Evolutionary conservation across 176 grass and related monocot genomes (phyloP).

Genomic region (Eragrostis curvula): DNA sequence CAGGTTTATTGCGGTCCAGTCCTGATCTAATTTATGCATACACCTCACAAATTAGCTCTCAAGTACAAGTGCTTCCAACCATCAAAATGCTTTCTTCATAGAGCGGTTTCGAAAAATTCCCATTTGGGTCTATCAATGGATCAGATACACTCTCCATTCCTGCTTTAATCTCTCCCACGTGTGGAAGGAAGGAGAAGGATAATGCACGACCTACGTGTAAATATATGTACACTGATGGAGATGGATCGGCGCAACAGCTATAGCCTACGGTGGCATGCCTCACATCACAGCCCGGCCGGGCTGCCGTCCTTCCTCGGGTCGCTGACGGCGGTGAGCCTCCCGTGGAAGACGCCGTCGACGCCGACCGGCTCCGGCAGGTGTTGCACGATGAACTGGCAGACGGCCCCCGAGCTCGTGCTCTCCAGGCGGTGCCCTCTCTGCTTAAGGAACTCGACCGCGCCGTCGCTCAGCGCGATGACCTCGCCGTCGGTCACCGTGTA

Average conservation of each 20-base stretch:
- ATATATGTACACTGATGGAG: not conserved
- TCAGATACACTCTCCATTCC: not conserved
- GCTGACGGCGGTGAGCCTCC: conserved; percentile 84
- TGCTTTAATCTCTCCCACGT: not conserved
- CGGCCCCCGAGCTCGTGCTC: conserved; percentile 37
- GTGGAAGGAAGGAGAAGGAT: not conserved
- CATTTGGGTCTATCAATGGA: not conserved
- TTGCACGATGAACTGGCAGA: conserved; percentile 84
- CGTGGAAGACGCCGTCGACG: conserved; percentile 43
- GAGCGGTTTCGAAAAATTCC: not conserved
- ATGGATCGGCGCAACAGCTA: not conserved
- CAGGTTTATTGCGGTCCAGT: no score
- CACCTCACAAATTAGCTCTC: not conserved
- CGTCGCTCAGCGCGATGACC: conserved; percentile 49
- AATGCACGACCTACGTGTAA: not conserved
- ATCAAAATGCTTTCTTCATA: no score
- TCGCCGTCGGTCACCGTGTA: conserved; percentile 61
- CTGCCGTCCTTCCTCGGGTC: conserved; percentile 84
- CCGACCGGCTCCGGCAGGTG: conserved; percentile 42
- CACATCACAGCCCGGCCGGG: conserved; percentile 77
- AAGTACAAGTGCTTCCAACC: no score
- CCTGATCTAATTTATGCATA: no score
- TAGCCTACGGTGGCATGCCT: not conserved
- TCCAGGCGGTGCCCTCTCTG: conserved; percentile 50
- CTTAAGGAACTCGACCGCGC: conserved; percentile 57